phyloP scores from a whole-genome alignment of 2,329 filamentous ascomycete species.

The Cadophora luteo-olivacea region DNA sequence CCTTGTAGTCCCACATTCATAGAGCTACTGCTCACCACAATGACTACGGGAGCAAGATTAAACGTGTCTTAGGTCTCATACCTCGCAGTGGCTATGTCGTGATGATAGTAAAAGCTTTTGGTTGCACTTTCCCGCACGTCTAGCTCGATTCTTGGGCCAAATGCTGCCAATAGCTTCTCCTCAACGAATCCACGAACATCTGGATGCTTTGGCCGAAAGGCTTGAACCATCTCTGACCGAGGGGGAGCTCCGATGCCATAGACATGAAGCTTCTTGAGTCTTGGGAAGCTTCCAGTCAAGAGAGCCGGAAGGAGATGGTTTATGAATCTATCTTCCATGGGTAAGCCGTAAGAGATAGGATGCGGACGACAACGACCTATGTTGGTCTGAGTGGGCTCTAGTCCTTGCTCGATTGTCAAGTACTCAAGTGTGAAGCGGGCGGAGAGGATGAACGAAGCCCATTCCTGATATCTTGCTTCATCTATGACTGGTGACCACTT shows the following conservation, averaged over 20 bases:
- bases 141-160: too few species aligned
- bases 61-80: too few species aligned
- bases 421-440: not conserved
- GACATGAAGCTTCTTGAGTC: not conserved
- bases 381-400: not conserved
- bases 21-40: too few species aligned
- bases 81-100: too few species aligned
- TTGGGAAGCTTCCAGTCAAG: not conserved
- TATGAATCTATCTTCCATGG: constrained; percentile 11
- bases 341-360: not conserved
- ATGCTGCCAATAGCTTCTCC: too few species aligned
- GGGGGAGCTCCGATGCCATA: not conserved
- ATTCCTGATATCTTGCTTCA: constrained; percentile 16
- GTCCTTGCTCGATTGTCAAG: constrained; percentile 7
- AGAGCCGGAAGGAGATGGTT: not conserved
- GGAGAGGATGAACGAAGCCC: constrained; percentile 9
- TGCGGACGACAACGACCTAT: not conserved
- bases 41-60: too few species aligned
- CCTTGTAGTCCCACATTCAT: too few species aligned
- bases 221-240: too few species aligned
- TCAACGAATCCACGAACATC: too few species aligned
- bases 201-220: too few species aligned
- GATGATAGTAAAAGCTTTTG: too few species aligned
- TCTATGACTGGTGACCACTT: constrained; percentile 7
- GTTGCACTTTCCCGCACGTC: too few species aligned